phyloP scores from a whole-genome alignment of 305 asterid species.

The Vinca major region DNA sequence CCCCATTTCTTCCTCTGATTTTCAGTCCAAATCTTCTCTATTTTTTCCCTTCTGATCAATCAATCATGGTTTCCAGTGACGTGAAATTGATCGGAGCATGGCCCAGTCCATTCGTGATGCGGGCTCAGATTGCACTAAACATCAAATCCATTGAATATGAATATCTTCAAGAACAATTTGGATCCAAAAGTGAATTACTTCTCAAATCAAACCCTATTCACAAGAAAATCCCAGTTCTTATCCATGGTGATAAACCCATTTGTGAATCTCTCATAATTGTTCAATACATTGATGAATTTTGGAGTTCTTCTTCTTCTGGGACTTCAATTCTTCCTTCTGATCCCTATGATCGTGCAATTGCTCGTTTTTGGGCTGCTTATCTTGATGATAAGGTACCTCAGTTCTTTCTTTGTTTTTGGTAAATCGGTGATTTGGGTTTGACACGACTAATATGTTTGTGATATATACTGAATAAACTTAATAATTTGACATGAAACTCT shows the following conservation, averaged over 20 bases:
- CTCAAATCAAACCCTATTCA: slow-evolving; percentile 42
- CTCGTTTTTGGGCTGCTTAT: slow-evolving; percentile 25
- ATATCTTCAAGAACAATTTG: slow-evolving; percentile 17
- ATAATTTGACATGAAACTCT: too few relatives aligned
- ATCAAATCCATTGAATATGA: slow-evolving; percentile 22
- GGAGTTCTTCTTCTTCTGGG: slow-evolving; percentile 20
- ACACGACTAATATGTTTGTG: too few relatives aligned
- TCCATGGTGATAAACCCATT: slow-evolving; percentile 25
- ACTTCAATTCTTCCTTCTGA: slow-evolving; percentile 19
- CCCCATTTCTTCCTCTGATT: background rate
- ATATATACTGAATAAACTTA: too few relatives aligned
- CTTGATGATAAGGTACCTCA: slow-evolving; percentile 20
- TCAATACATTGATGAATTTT: slow-evolving; percentile 39
- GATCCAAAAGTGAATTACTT: slow-evolving; percentile 35
- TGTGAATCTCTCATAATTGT: slow-evolving; percentile 41
- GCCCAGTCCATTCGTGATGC: slow-evolving; percentile 23
- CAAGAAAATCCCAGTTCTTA: slow-evolving; percentile 43
- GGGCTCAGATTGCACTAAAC: slow-evolving; percentile 24
- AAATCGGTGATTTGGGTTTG: too few relatives aligned
- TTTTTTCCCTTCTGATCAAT: too few relatives aligned
- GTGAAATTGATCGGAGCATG: slow-evolving; percentile 27
- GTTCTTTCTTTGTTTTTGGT: background rate
- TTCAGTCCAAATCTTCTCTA: background rate
- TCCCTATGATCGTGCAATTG: slow-evolving; percentile 24
- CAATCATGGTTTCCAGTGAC: slow-evolving; percentile 23